phyloP scores from a whole-genome alignment of 2,329 filamentous ascomycete genomes.

The Curvularia sp. region DNA sequence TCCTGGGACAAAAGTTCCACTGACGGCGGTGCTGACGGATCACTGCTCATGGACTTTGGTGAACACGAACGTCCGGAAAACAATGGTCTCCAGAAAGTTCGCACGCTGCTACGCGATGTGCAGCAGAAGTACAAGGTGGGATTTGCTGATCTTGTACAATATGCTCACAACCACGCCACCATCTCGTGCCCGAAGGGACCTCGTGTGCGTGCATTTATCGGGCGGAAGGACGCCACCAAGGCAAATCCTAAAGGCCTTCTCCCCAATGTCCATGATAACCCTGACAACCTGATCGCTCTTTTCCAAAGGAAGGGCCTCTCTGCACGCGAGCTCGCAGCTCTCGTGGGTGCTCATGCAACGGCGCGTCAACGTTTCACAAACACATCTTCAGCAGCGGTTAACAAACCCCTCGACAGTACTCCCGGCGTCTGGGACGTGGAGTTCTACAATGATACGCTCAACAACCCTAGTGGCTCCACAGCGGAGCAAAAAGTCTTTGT shows the following conservation, averaged over 20 bases:
- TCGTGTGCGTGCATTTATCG: conserved; percentile 59
- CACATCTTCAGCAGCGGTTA: conserved; percentile 44
- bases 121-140: conserved; percentile 55
- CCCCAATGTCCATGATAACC: conserved; percentile 53
- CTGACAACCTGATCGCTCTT: conserved; percentile 55
- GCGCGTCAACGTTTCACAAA: conserved; percentile 59
- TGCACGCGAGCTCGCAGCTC: conserved; percentile 60
- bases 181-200: conserved; percentile 62
- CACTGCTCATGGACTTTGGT: conserved; percentile 49
- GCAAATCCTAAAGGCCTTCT: conserved; percentile 56
- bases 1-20: conserved; percentile 47
- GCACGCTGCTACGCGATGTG: conserved; percentile 49
- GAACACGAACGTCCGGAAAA: conserved; percentile 52
- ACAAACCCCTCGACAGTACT: conserved; percentile 57
- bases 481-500: conserved; percentile 37
- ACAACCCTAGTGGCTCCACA: conserved; percentile 28
- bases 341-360: conserved; percentile 63
- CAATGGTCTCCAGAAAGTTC: conserved; percentile 56
- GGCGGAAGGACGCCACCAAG: conserved; percentile 55
- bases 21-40: conserved; percentile 53
- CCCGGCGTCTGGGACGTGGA: conserved; percentile 60
- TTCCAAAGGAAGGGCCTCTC: conserved; percentile 62
- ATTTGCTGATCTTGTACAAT: conserved; percentile 64
- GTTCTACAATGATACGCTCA: conserved; percentile 56
- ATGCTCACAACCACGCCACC: conserved; percentile 57